Conservation (phyloP, 164 flowering plant genomes). For the Umbellularia californica region DNA sequence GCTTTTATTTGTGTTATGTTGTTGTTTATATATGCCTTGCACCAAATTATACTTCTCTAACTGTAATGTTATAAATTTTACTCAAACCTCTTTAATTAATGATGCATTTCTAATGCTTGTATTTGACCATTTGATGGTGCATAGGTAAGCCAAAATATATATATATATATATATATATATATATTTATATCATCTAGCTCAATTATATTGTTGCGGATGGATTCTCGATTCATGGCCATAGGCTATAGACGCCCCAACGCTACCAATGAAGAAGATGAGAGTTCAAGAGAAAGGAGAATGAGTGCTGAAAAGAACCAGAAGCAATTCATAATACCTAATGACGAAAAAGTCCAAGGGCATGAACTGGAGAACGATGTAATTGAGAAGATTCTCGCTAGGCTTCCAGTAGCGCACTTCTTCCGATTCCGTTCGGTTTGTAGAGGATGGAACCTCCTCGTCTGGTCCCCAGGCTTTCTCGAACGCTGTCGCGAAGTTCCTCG, state of each 20-base stretch:
- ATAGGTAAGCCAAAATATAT: too few relatives aligned
- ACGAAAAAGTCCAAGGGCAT: conserved; percentile 12
- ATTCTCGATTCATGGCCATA: not conserved
- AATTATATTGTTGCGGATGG: not conserved
- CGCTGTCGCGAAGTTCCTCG: conserved; percentile 50
- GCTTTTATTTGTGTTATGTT: not conserved
- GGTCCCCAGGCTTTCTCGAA: conserved; percentile 39
- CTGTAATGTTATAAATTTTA: too few relatives aligned
- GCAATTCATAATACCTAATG: not conserved
- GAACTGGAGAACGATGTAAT: conserved; percentile 52
- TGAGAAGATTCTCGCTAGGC: conserved; percentile 55
- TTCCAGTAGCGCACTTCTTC: conserved; percentile 54
- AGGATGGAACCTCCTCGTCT: conserved; percentile 54
- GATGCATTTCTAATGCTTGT: too few relatives aligned
- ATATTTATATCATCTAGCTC: too few relatives aligned
- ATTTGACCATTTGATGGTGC: too few relatives aligned
- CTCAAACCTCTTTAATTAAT: too few relatives aligned
- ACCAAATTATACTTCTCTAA: too few relatives aligned
- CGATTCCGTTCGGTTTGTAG: conserved; percentile 60
- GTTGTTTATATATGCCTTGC: not conserved
- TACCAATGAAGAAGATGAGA: not conserved
- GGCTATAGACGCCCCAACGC: not conserved
- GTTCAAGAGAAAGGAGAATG: not conserved
- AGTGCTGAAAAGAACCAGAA: not conserved
- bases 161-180: too few relatives aligned